Evolutionary conservation across 2,329 filamentous ascomycete genomes (phyloP), one percentile per base, ranked within the genome.

Genomic region (Ceratocystis variospora): DNA sequence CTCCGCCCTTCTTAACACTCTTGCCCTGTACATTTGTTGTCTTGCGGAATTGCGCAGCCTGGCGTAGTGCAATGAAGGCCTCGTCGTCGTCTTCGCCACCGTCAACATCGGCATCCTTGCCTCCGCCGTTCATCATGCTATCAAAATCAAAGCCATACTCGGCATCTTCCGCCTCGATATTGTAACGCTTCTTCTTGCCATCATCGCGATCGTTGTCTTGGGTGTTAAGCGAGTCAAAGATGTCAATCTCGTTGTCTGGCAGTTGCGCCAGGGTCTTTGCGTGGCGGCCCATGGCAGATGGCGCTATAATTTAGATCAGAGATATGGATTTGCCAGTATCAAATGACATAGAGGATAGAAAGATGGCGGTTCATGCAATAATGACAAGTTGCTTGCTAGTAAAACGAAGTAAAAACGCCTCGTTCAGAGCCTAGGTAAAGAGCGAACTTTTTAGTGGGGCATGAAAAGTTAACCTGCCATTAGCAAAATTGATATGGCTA

Each of bases 241-340:
- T 96, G 73, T 99, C 94, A 72, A 95, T 85, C 73, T 96, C 94
- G 70, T 87, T 88, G 77, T 97, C 93, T 62, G 93, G 97, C 67
- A 83, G 33, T 25, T 59, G 80, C 62, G 90, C 85, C 68, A 93
- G 94, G 55, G 94, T 97, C 67, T 82, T 81, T 72, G 84, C 85
- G 72, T 89, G 86, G 74, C 80, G 80, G 77, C 82, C 81, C 90
- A 95, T 96, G 62, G 67, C 73, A 65, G 65, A 41, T 41, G 12
- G 12, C 37, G 37, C 68, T 63, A 68, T 31, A 7, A 48, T 63
- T 63, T 53, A 45, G 28, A 31, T 31, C 17, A 31, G 10, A 45
- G 22, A 62, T 10, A 28, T 19, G 45, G 41, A 6, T n/a, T 3
- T n/a, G 6, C 5, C 22, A 63, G 10, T 22, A 25, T 45, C 25